Conservation (phyloP, 2,329 filamentous ascomycete genomes). For the Ophiostoma fasciatum region DNA sequence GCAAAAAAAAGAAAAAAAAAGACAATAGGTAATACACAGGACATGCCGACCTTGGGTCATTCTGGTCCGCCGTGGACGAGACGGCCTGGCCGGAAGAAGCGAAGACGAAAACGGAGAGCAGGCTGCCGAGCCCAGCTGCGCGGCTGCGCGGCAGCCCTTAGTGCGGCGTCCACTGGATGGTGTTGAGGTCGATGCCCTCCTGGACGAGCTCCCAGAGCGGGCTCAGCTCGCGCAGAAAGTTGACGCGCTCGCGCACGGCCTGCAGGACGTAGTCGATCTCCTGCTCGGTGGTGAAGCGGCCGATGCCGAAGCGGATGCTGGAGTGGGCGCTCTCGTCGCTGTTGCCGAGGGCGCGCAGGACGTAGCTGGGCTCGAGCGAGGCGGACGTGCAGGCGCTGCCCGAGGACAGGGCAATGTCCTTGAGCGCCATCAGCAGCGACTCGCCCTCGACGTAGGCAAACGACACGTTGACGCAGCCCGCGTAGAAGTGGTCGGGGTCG, state of each 20-base stretch:
- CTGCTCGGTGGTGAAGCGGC: slow-evolving; percentile 83
- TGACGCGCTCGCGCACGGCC: slow-evolving; percentile 79
- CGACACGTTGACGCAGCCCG: slow-evolving; percentile 94
- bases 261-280: slow-evolving; percentile 98
- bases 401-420: slow-evolving; percentile 93
- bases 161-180: slow-evolving; percentile 97
- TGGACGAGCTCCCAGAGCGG: slow-evolving; percentile 96
- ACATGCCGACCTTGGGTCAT: too few relatives aligned
- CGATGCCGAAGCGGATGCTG: slow-evolving; percentile 95
- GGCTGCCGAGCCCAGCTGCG: slow-evolving; percentile 10
- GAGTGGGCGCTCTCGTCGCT: slow-evolving; percentile 96
- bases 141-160: slow-evolving; percentile 20
- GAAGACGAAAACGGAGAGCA: slow-evolving; percentile 10
- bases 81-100: neutral
- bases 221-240: slow-evolving; percentile 85
- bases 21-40: too few relatives aligned
- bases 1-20: too few relatives aligned
- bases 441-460: slow-evolving; percentile 98
- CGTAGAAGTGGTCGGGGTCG: slow-evolving; percentile 69
- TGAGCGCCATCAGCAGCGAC: slow-evolving; percentile 93
- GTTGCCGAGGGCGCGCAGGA: slow-evolving; percentile 83
- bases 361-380: slow-evolving; percentile 91
- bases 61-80: slow-evolving; percentile 4
- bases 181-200: slow-evolving; percentile 88
- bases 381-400: slow-evolving; percentile 95